These are phyloP conservation scores for Wickerhamomyces canadensis DNA, from an alignment of 805 yeast genomes.

Conservation along the genomic window DNA sequence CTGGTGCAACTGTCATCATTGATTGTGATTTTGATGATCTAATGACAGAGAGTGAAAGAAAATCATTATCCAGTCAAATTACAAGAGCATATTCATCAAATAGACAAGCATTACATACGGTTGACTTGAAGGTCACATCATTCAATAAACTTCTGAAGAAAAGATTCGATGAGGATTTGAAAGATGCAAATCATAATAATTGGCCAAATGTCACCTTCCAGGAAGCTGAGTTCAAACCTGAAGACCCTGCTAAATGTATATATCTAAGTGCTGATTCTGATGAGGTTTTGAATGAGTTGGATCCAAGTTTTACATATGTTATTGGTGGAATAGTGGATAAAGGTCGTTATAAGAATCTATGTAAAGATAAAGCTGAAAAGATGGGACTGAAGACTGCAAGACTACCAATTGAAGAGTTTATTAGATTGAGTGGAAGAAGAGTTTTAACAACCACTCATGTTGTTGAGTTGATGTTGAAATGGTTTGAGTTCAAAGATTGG, in stretches of 20 bases:
- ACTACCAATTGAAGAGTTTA: slow-evolving; percentile 82
- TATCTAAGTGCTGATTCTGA: slow-evolving; percentile 88
- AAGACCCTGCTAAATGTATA: slow-evolving; percentile 39
- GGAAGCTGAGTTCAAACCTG: slow-evolving; percentile 22
- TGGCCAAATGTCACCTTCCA: slow-evolving; percentile 66
- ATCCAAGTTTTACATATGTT: slow-evolving; percentile 69
- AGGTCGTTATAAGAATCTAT: slow-evolving; percentile 77
- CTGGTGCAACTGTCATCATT: slow-evolving; percentile 54
- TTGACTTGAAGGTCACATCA: slow-evolving; percentile 56
- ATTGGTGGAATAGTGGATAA: slow-evolving; percentile 97
- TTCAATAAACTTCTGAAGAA: slow-evolving; percentile 60
- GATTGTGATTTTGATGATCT: slow-evolving; percentile 90
- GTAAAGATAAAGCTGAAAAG: slow-evolving; percentile 73
- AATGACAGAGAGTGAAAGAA: slow-evolving; percentile 70
- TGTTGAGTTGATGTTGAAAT: slow-evolving; percentile 76
- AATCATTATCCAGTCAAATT: slow-evolving; percentile 73
- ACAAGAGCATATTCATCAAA: slow-evolving; percentile 79
- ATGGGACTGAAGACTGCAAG: slow-evolving; percentile 69
- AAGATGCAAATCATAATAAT: slow-evolving; percentile 44
- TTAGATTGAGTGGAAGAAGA: slow-evolving; percentile 76
- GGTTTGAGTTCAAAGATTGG: slow-evolving; percentile 82
- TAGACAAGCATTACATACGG: slow-evolving; percentile 50
- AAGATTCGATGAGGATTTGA: slow-evolving; percentile 61
- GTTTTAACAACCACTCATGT: slow-evolving; percentile 95
- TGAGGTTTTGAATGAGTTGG: slow-evolving; percentile 55